Base-by-base conservation (phyloP, 2,329 filamentous ascomycete species). In the Calonectria crousiana region DNA sequence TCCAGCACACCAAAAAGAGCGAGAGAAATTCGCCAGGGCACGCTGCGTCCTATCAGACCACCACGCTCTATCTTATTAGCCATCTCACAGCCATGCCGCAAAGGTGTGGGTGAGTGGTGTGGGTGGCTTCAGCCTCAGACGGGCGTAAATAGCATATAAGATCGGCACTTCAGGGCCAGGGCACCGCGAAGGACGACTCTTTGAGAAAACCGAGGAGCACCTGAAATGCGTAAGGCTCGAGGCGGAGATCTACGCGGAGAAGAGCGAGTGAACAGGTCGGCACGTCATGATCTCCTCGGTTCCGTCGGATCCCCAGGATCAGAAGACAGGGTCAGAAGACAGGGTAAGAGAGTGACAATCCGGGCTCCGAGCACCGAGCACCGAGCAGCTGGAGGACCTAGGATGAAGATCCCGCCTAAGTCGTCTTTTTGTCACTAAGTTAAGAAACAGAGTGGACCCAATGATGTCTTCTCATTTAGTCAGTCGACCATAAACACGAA, bases 401-500 rank as follows among this genome's bases (percentile, higher is more conserved):
- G 47, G 56, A 38, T 34, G 65, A 26, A 30, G 26, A 77, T 77
- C 49, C 67, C 67, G 70, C 64, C 44, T 62, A 53, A 51, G 30
- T 36, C n/a, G 44, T 69, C n/a, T n/a, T 76, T 30, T 23, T 67
- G 58, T 49, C 69, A 47, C 56, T 56, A 72, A 65, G 71, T 71
- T 73, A 78, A 74, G 47, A 64, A 77, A 56, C 65, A 52, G 4
- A 23, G 73, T 73, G 69, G 74, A 53, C 23, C 76, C 70, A 77
- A 73, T 73, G 47, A 51, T 38, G 41, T 56, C 36, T 30, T 56
- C 52, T 62, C 16, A 65, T 52, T 69, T 73, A 62, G 71, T 58
- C 70, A 73, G 23, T 65, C 20, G 34, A 62, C 62, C 36, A 67
- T n/a, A 28, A 80, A 78, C 72, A 79, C 77, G 71, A 74, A 77